phyloP scores from a whole-genome alignment of 257 asterid genomes.

The Petunia axillaris region DNA sequence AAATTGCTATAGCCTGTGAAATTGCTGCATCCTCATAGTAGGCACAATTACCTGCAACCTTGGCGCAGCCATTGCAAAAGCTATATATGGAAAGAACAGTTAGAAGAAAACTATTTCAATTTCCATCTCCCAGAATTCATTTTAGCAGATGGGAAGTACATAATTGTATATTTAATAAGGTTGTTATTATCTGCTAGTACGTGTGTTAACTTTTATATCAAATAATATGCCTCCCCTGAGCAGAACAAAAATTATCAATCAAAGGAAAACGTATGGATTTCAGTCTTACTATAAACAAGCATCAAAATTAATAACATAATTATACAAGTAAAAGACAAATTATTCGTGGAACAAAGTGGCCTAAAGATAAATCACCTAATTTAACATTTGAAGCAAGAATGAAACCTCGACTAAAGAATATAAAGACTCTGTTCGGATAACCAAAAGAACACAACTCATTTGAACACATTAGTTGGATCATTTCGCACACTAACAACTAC shows the following conservation, averaged over 20 bases:
- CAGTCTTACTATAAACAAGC: background rate
- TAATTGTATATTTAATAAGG: background rate
- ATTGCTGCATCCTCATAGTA: background rate
- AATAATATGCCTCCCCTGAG: background rate
- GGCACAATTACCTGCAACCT: background rate
- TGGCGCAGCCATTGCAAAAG: background rate
- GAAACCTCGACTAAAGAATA: background rate
- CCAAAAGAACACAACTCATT: background rate
- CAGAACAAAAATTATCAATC: background rate
- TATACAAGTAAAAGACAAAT: background rate
- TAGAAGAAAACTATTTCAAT: background rate
- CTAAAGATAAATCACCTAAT: background rate
- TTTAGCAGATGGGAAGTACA: background rate
- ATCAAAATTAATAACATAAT: background rate
- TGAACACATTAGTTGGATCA: conserved; percentile 7
- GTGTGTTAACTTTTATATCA: background rate
- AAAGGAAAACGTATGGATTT: background rate
- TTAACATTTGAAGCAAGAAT: conserved; percentile 11
- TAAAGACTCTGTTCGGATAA: no score
- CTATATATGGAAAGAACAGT: conserved; percentile 2
- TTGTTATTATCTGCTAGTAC: background rate
- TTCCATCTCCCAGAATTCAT: background rate
- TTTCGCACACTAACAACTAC: conserved; percentile 12
- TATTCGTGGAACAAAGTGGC: conserved; percentile 13
- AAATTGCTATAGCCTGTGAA: conserved; percentile 39